Conservation (phyloP, 2,329 filamentous ascomycete species). For the Talaromyces amestolkiae region DNA sequence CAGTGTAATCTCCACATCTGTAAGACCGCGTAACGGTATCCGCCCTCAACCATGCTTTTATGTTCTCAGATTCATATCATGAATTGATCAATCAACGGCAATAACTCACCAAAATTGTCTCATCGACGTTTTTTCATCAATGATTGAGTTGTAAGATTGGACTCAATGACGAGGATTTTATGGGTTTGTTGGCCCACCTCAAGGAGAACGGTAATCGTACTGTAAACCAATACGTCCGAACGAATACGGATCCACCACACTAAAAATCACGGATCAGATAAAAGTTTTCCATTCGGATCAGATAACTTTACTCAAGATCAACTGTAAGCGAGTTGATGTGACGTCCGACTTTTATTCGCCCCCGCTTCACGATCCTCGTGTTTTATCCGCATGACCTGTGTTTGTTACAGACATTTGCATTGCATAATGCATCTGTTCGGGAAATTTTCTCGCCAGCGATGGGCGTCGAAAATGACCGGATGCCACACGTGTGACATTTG, state of each 20-base stretch:
- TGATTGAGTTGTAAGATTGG: too few relatives aligned
- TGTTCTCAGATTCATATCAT: neutral
- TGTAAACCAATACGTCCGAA: neutral
- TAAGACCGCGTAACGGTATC: neutral
- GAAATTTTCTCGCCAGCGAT: neutral
- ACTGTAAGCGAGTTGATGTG: neutral
- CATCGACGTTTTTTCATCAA: neutral
- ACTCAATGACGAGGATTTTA: neutral
- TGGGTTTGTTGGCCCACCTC: neutral
- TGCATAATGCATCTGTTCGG: neutral
- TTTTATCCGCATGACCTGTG: neutral
- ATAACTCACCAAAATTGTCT: neutral
- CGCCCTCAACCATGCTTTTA: neutral
- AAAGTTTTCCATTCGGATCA: slow-evolving; percentile 26
- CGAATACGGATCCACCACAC: neutral
- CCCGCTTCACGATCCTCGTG: too few relatives aligned
- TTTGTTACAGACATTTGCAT: neutral
- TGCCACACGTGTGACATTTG: neutral
- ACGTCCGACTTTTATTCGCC: neutral
- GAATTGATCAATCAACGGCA: neutral
- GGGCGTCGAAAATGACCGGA: neutral
- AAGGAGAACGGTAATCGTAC: neutral
- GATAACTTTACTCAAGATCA: slow-evolving; percentile 18
- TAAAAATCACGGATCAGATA: slow-evolving; percentile 18
- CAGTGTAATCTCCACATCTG: neutral